These are phyloP conservation scores for Hanseniaspora vineae DNA, from an alignment of 805 yeast species.

Conservation along the genomic window DNA sequence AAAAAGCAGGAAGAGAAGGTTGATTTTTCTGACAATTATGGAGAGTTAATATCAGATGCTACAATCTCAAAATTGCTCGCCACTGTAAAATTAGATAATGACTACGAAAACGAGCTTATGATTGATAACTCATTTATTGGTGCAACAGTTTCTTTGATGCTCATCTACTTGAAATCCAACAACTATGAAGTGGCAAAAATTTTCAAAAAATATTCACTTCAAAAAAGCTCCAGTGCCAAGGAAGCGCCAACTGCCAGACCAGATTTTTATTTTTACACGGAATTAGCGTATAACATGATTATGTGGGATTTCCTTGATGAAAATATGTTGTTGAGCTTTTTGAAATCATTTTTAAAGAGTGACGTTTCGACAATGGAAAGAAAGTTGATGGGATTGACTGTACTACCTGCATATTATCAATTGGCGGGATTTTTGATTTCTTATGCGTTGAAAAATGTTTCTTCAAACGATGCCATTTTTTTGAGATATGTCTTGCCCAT, in stretches of 20 bases:
- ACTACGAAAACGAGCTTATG: constrained; percentile 45
- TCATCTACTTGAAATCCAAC: constrained; percentile 60
- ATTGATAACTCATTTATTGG: constrained; percentile 58
- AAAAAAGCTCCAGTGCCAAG: constrained; percentile 28
- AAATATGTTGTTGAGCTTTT: constrained; percentile 21
- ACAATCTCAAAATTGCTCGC: constrained; percentile 48
- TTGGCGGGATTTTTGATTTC: constrained; percentile 67
- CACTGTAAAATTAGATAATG: constrained; percentile 46
- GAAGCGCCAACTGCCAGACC: constrained; percentile 51
- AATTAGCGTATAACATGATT: constrained; percentile 50
- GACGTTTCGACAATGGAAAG: too few species aligned
- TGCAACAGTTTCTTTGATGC: constrained; percentile 59
- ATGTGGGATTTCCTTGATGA: constrained; percentile 54
- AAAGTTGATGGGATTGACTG: too few species aligned
- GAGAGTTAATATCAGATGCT: constrained; percentile 32
- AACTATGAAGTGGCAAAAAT: constrained; percentile 47
- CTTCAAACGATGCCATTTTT: constrained; percentile 43
- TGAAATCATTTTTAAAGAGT: constrained; percentile 6
- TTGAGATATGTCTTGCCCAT: constrained; percentile 29
- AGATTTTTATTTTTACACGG: constrained; percentile 54
- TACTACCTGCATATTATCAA: constrained; percentile 44
- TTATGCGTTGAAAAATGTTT: constrained; percentile 65
- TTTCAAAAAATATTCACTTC: constrained; percentile 40
- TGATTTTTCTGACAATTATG: neutral
- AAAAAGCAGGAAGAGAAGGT: constrained; percentile 13